A percentile compares a stretch with the other conserved stretches of the same genome.
Evolutionary conservation across 805 yeast genomes (phyloP).

Genomic region (Pichia rugopelliculosa): DNA sequence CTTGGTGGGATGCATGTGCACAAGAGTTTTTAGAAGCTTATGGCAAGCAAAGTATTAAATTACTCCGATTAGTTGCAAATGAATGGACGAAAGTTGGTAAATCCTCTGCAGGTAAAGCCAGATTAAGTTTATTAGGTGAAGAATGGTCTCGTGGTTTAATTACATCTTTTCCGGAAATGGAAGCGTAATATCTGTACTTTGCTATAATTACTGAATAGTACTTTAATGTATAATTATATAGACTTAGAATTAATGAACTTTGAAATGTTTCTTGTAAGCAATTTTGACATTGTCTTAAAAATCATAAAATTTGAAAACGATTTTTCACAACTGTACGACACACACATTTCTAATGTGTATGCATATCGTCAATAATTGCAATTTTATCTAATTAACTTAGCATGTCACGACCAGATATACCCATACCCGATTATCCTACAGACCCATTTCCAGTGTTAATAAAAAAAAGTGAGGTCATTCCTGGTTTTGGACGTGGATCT

Average conservation of each 20-base stretch:
- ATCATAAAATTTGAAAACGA: not conserved
- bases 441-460: conserved; percentile 44
- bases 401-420: conserved; percentile 36
- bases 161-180: conserved; percentile 38
- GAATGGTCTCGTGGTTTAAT: conserved; percentile 57
- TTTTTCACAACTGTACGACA: not conserved
- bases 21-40: conserved; percentile 45
- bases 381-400: not conserved
- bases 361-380: too few species aligned
- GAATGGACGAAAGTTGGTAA: conserved; percentile 48
- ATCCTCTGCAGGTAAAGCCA: conserved; percentile 68
- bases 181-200: not conserved
- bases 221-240: not conserved
- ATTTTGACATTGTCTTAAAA: not conserved
- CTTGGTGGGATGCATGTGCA: conserved; percentile 92
- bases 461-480: conserved; percentile 41
- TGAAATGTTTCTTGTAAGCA: not conserved
- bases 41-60: conserved; percentile 64
- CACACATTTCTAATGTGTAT: not conserved
- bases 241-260: not conserved
- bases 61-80: conserved; percentile 39
- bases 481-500: conserved; percentile 96
- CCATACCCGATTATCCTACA: conserved; percentile 34
- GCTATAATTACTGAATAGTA: not conserved
- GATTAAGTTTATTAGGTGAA: conserved; percentile 71